These are phyloP conservation scores for Sugiyamaella japonica DNA, from an alignment of 1,139 yeast genomes.

Conservation along the genomic window DNA sequence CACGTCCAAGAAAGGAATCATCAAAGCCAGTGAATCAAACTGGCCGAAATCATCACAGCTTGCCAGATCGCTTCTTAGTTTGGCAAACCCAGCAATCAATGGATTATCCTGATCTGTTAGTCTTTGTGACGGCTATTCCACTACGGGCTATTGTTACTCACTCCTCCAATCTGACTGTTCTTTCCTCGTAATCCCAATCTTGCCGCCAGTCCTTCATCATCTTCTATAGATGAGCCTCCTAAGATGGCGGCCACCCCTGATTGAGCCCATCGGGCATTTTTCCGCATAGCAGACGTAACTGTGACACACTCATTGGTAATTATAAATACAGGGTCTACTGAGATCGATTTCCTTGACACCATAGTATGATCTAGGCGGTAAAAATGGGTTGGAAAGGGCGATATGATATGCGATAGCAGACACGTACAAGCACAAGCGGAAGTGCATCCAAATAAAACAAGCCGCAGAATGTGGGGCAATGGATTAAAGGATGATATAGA, in stretches of 20 bases:
- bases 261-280: slow-evolving; percentile 75
- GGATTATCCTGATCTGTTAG: slow-evolving; percentile 51
- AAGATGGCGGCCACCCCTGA: slow-evolving; percentile 88
- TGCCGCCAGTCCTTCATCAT: slow-evolving; percentile 35
- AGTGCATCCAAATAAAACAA: no score
- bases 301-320: slow-evolving; percentile 86
- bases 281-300: slow-evolving; percentile 88
- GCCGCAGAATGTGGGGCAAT: no score
- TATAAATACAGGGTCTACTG: slow-evolving; percentile 78
- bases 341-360: slow-evolving; percentile 20
- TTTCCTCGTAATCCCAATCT: slow-evolving; percentile 23
- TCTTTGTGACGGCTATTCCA: background rate
- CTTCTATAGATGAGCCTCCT: slow-evolving; percentile 50
- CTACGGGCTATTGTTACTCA: slow-evolving; percentile 8
- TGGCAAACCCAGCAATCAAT: slow-evolving; percentile 76
- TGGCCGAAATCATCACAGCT: slow-evolving; percentile 54
- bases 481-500: no score
- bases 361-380: background rate
- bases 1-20: slow-evolving; percentile 86
- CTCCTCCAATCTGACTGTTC: slow-evolving; percentile 17
- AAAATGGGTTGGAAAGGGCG: no score
- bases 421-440: no score
- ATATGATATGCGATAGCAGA: no score
- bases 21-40: slow-evolving; percentile 69
- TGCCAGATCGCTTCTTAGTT: slow-evolving; percentile 67